Conservation (phyloP, 2,329 filamentous ascomycete species). For the Tolypocladium guangdongense region DNA sequence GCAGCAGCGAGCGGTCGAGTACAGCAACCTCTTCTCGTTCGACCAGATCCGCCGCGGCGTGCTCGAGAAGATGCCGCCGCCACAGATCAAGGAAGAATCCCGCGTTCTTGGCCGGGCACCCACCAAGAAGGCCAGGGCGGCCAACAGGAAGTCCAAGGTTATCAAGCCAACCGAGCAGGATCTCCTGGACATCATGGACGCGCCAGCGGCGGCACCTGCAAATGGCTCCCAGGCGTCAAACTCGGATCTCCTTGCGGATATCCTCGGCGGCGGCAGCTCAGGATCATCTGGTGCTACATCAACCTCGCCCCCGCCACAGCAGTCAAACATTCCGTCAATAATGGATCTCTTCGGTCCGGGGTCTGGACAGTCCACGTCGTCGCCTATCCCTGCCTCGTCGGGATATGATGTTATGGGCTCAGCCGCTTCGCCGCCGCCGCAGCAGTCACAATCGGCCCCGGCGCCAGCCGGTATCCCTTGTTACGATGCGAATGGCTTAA, state of each 20-base stretch:
- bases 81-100: conserved; percentile 92
- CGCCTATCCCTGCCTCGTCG: conserved; percentile 27
- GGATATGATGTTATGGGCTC: conserved; percentile 39
- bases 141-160: conserved; percentile 65
- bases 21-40: conserved; percentile 84
- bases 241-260: conserved; percentile 81
- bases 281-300: conserved; percentile 28
- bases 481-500: conserved; percentile 79
- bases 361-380: conserved; percentile 23
- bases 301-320: conserved; percentile 37
- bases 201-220: conserved; percentile 42
- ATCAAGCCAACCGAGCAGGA: conserved; percentile 85
- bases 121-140: conserved; percentile 52
- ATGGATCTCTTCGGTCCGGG: conserved; percentile 73
- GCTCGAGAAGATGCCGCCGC: conserved; percentile 93
- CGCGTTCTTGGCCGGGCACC: conserved; percentile 75
- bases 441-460: conserved; percentile 25
- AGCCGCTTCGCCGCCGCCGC: conserved; percentile 37
- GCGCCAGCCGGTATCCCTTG: conserved; percentile 52
- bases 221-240: conserved; percentile 53
- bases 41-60: conserved; percentile 83
- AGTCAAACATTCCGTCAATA: conserved; percentile 58
- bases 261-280: conserved; percentile 60
- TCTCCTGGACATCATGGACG: conserved; percentile 83
- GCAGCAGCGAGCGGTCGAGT: conserved; percentile 92